Percentiles rank a stretch among this genome's conserved stretches.
These are phyloP conservation scores for Annona cherimola DNA, from an alignment of 164 flowering plant species.

Conservation along the genomic window DNA sequence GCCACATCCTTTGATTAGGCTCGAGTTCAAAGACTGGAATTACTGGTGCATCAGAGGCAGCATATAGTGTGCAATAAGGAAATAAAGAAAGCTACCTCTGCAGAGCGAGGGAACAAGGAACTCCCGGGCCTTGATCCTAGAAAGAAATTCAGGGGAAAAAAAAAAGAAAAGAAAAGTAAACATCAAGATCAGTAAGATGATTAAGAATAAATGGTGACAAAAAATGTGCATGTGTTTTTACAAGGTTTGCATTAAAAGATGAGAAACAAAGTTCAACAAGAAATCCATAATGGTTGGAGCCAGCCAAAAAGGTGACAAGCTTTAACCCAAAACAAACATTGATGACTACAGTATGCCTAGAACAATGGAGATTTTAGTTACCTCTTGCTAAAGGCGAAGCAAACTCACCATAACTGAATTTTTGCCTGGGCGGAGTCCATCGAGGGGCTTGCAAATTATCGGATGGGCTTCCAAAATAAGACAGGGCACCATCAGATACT, in stretches of 20 bases:
- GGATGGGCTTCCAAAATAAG: constrained; percentile 38
- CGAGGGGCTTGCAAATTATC: constrained; percentile 25
- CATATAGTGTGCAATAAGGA: background rate
- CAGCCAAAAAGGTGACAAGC: background rate
- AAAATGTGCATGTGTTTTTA: no score
- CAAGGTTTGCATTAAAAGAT: no score
- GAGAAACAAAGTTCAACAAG: no score
- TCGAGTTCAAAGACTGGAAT: no score
- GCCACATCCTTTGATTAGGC: background rate
- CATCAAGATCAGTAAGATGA: background rate
- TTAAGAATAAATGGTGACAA: no score
- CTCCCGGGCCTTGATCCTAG: constrained; percentile 32
- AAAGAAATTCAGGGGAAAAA: no score
- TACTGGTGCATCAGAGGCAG: background rate
- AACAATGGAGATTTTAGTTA: constrained; percentile 11
- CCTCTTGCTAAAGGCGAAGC: constrained; percentile 26
- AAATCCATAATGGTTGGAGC: no score
- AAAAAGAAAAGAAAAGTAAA: no score
- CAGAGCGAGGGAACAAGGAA: constrained; percentile 19
- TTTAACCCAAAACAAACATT: background rate
- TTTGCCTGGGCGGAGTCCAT: constrained; percentile 35
- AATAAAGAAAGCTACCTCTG: constrained; percentile 26
- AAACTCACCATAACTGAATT: constrained; percentile 18
- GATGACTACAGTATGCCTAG: background rate
- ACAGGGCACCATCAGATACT: constrained; percentile 41